These are phyloP conservation scores for Cladorrhinum samala DNA, from an alignment of 495 filamentous ascomycete species.

Conservation along the genomic window DNA sequence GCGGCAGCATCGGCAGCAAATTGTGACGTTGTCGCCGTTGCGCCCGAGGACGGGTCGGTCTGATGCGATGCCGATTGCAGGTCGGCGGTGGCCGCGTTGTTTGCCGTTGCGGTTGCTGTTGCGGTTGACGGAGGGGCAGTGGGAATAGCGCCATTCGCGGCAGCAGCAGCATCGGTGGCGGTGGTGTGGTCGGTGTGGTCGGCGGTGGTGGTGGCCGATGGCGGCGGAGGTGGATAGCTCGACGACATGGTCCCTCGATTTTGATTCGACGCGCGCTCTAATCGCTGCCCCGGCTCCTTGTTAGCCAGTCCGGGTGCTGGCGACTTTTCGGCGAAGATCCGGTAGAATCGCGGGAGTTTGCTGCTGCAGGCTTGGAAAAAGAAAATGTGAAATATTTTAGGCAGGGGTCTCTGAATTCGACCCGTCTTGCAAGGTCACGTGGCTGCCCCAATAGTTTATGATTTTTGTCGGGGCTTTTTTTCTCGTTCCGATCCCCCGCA, in stretches of 20 bases:
- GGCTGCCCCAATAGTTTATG: no score
- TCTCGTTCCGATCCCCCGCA: no score
- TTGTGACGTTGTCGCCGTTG: background rate
- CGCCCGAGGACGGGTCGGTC: background rate
- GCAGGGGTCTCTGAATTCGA: no score
- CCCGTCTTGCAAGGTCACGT: no score
- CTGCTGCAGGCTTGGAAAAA: no score
- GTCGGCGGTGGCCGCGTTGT: constrained; percentile 1
- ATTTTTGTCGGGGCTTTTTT: no score
- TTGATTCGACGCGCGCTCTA: constrained; percentile 7
- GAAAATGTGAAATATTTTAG: no score
- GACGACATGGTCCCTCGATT: constrained; percentile 11
- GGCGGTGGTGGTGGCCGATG: constrained; percentile 4
- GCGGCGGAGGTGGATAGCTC: constrained; percentile 19
- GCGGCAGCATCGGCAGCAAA: constrained; percentile 18
- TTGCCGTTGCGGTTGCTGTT: no score
- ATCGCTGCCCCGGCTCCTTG: constrained; percentile 15
- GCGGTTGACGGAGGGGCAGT: background rate
- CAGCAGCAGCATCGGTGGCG: background rate
- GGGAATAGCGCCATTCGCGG: background rate
- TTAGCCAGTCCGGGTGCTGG: constrained; percentile 5
- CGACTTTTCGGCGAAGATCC: constrained; percentile 23
- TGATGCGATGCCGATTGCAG: background rate
- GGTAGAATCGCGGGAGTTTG: constrained; percentile 22
- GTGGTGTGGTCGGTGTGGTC: background rate